Evolutionary conservation across 2,329 filamentous ascomycete genomes (phyloP), one percentile per base, ranked within the genome.

Genomic region (Didymellaceae sp.): DNA sequence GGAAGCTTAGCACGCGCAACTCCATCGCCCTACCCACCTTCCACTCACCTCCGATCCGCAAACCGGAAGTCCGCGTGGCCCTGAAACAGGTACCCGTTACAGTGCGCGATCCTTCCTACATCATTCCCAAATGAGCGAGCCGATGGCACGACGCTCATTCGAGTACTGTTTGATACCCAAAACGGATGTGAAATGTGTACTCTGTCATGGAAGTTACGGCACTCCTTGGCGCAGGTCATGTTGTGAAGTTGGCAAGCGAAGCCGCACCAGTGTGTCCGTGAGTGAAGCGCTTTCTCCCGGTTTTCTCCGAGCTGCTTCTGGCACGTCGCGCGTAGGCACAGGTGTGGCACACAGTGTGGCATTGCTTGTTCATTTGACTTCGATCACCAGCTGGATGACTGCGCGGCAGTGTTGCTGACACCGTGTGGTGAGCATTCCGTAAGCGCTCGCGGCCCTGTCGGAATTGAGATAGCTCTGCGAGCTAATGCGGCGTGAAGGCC

Each of bases 1-100:
- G 48, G 37, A 54, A 48, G 50, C 50, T 53, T 57, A 31, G 39
- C 21, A 5, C n/a, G 11, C 11, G 16, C 1, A 20, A 9, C 32
- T 6, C 33, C n/a, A 24, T 37, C 17, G 31, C 22, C 35, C 30
- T 31, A n/a, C 37, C 35, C 28, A 32, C 30, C 18, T 41, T 10
- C 25, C 32, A 41, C 37, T 11, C 18, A 20, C 11, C 18, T 34
- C 22, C 31, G 18, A 40, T 35, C 16, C 16, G 13, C 2, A 13
- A 7, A 6, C 35, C 20, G 22, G 41, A 25, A 37, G 45, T 2
- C 31, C 20, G 10, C 14, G 7, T 24, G 18, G 9, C 13, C 7
- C 42, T 52, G 48, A 42, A 45, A 52, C 48, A 52, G 48, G 48
- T 41, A 52, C 48, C 31, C 35, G 47, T 45, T 41, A 31, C 48